Evolutionary conservation across 495 filamentous ascomycete genomes (phyloP).

Genomic region (Lophiotrema nucula): DNA sequence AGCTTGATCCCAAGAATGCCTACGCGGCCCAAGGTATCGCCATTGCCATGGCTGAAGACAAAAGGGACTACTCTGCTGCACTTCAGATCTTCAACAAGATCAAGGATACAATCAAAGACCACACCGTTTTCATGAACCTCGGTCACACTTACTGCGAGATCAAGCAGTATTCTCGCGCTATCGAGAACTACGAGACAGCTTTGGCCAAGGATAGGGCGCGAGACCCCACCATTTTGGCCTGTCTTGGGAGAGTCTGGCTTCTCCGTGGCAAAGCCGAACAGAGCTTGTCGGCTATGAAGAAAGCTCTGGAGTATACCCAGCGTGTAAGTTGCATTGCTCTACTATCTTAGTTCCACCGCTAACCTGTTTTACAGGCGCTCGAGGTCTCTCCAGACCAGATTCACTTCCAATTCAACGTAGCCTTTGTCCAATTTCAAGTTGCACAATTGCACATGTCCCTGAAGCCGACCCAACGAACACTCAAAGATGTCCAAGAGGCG

Average conservation of each 20-base stretch:
- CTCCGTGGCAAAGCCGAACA: constrained; percentile 80
- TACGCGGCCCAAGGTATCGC: constrained; percentile 95
- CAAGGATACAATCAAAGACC: constrained; percentile 81
- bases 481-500: constrained; percentile 76
- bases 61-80: constrained; percentile 75
- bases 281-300: constrained; percentile 76
- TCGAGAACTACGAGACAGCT: constrained; percentile 93
- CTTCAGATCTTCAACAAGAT: constrained; percentile 85
- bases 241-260: constrained; percentile 92
- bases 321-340: constrained; percentile 46
- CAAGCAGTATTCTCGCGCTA: constrained; percentile 80
- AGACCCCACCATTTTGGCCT: constrained; percentile 81
- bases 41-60: constrained; percentile 90
- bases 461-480: constrained; percentile 68
- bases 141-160: constrained; percentile 90
- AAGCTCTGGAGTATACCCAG: constrained; percentile 80
- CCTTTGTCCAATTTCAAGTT: constrained; percentile 93
- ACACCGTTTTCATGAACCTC: constrained; percentile 83
- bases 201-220: constrained; percentile 74
- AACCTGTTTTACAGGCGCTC: constrained; percentile 48
- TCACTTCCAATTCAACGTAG: constrained; percentile 95
- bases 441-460: constrained; percentile 76
- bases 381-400: constrained; percentile 75
- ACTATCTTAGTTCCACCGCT: neutral
- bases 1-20: constrained; percentile 87